Conservation (phyloP, 2,329 filamentous ascomycete species). For the Lecanicillium sp. region DNA sequence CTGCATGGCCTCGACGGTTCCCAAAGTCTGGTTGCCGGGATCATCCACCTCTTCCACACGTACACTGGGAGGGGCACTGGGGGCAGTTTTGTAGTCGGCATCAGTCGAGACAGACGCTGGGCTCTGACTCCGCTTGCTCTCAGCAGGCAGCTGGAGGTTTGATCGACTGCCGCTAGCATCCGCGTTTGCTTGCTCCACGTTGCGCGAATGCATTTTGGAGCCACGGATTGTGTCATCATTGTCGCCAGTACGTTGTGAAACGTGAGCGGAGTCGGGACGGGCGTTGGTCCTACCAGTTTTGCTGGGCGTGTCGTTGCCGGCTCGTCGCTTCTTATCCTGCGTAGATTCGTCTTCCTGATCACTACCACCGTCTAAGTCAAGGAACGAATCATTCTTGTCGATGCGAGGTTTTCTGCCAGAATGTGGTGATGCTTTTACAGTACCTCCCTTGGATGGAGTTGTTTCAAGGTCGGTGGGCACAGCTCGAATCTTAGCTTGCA, state of each 20-base stretch:
- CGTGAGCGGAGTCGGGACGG: constrained; percentile 4
- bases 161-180: constrained; percentile 26
- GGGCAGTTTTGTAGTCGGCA: constrained; percentile 31
- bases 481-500: constrained; percentile 62
- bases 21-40: constrained; percentile 25
- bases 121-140: constrained; percentile 27
- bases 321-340: neutral
- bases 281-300: constrained; percentile 1
- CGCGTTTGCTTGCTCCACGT: constrained; percentile 19
- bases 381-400: constrained; percentile 38
- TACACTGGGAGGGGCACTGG: constrained; percentile 35
- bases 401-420: too few relatives aligned
- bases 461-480: constrained; percentile 40
- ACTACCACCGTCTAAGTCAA: constrained; percentile 39
- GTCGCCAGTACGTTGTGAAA: constrained; percentile 6
- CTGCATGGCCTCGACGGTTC: constrained; percentile 23
- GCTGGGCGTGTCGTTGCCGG: too few relatives aligned
- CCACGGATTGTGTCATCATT: constrained; percentile 21
- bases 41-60: constrained; percentile 32
- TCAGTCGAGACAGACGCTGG: constrained; percentile 28
- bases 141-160: constrained; percentile 34
- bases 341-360: constrained; percentile 33
- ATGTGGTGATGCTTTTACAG: too few relatives aligned
- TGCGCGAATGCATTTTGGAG: constrained; percentile 15
- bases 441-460: constrained; percentile 8